A percentile compares a stretch with the other conserved stretches of the same genome.
phyloP scores from a whole-genome alignment of 2,329 filamentous ascomycete genomes.

The Colletotrichum scovillei region DNA sequence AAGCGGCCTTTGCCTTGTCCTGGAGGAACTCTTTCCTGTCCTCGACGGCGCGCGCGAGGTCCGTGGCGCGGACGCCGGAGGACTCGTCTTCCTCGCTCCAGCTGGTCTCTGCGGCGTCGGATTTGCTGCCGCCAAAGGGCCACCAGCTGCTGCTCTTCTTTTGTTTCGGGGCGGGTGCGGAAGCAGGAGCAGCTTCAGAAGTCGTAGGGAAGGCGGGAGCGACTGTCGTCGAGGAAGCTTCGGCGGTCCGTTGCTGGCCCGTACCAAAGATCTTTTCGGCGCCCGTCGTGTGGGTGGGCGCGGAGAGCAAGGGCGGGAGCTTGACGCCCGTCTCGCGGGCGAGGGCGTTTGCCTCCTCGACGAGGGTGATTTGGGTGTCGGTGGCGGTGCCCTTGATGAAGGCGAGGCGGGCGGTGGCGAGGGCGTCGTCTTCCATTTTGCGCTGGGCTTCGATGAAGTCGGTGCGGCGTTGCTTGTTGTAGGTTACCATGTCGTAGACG shows the following conservation, averaged over 20 bases:
- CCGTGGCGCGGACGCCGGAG: conserved; percentile 42
- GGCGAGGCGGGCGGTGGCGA: conserved; percentile 68
- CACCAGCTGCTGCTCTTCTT: conserved; percentile 45
- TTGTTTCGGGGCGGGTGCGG: background rate
- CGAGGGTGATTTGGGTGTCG: conserved; percentile 65
- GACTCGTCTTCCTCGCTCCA: conserved; percentile 47
- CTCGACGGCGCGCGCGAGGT: conserved; percentile 45
- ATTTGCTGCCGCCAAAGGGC: conserved; percentile 49
- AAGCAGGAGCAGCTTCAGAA: too few species aligned
- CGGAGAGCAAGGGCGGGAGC: conserved; percentile 62
- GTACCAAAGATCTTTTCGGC: conserved; percentile 27
- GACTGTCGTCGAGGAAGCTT: conserved; percentile 30
- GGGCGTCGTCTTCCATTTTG: conserved; percentile 63
- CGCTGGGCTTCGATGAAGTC: conserved; percentile 69
- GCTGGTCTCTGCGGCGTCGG: conserved; percentile 46
- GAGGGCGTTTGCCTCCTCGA: conserved; percentile 66
- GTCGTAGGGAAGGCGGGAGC: conserved; percentile 38
- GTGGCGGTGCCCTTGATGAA: conserved; percentile 70
- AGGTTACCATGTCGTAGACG: conserved; percentile 70
- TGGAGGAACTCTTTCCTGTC: conserved; percentile 45
- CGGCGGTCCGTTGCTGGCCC: conserved; percentile 45
- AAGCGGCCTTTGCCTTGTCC: conserved; percentile 55
- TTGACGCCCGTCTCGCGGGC: conserved; percentile 58
- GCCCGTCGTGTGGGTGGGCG: conserved; percentile 46
- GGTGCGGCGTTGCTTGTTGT: conserved; percentile 69